A percentile compares a stretch with the other conserved stretches of the same genome.
Conservation (phyloP, 2,329 filamentous ascomycete species). For the Stachybotrys chartarum region DNA sequence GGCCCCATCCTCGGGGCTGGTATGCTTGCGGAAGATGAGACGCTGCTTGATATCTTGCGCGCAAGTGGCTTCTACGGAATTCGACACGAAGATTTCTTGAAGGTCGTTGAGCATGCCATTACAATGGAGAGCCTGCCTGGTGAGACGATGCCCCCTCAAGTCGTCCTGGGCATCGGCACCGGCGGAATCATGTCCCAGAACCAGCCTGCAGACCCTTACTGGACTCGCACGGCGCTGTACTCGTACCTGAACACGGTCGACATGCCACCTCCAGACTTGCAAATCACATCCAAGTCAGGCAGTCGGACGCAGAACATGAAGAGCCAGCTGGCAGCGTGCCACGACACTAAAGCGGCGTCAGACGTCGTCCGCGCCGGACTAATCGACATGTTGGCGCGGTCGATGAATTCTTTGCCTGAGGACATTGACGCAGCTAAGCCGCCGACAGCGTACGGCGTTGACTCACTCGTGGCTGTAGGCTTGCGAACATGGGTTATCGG, state of each 20-base stretch:
- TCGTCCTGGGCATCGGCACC: conserved; percentile 47
- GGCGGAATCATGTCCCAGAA: conserved; percentile 47
- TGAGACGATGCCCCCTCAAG: conserved; percentile 32
- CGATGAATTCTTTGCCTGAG: conserved; percentile 35
- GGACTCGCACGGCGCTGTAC: conserved; percentile 43
- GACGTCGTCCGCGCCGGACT: conserved; percentile 28
- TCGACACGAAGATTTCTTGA: conserved; percentile 41
- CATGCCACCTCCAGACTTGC: conserved; percentile 24
- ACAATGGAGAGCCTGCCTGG: conserved; percentile 20
- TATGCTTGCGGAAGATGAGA: conserved; percentile 44
- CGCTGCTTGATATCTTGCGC: conserved; percentile 38
- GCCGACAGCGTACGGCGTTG: conserved; percentile 40
- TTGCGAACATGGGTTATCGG: conserved; percentile 43
- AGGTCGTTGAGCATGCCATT: conserved; percentile 39
- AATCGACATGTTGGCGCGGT: conserved; percentile 32
- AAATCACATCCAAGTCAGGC: conserved; percentile 7
- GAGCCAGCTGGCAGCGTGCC: conserved; percentile 21
- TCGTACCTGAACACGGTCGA: conserved; percentile 41
- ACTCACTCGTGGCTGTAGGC: conserved; percentile 45
- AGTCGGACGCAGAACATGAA: conserved; percentile 19
- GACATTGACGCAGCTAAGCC: conserved; percentile 35
- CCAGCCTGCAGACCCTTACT: conserved; percentile 45
- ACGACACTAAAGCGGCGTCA: conserved; percentile 18
- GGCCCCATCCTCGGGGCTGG: conserved; percentile 46
- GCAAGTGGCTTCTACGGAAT: conserved; percentile 48